Percentiles rank a stretch among this genome's conserved stretches.
These are phyloP conservation scores for Infundibulicybe gibba DNA, from an alignment of 768 basidiomycete species.

Conservation along the genomic window DNA sequence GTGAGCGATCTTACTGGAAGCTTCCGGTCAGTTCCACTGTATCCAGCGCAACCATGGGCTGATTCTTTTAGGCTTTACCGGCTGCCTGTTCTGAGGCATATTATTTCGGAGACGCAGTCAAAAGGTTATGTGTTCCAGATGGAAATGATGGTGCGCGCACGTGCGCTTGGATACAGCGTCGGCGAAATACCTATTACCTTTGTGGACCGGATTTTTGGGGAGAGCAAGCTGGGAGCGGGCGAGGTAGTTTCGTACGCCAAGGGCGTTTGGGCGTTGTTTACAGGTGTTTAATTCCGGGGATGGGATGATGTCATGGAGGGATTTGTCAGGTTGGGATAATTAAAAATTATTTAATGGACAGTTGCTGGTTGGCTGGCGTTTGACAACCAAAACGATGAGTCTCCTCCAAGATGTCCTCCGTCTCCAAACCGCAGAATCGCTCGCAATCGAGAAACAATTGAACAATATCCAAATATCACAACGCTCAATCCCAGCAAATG, in stretches of 20 bases:
- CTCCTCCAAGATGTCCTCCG: slow-evolving; percentile 69
- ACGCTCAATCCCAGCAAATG: slow-evolving; percentile 13
- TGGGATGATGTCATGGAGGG: slow-evolving; percentile 14
- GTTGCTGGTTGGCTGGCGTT: background rate
- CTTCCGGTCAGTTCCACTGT: slow-evolving; percentile 58
- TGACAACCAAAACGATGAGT: slow-evolving; percentile 39
- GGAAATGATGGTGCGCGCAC: slow-evolving; percentile 96
- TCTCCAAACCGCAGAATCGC: slow-evolving; percentile 39
- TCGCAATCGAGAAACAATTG: slow-evolving; percentile 27
- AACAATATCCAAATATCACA: slow-evolving; percentile 21
- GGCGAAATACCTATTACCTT: slow-evolving; percentile 95
- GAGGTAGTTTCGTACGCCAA: slow-evolving; percentile 86
- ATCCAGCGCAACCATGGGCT: background rate
- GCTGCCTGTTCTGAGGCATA: slow-evolving; percentile 68
- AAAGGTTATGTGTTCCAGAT: slow-evolving; percentile 97
- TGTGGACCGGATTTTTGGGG: slow-evolving; percentile 90
- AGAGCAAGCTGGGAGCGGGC: slow-evolving; percentile 86
- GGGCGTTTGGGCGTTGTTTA: slow-evolving; percentile 81
- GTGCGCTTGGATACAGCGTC: slow-evolving; percentile 77
- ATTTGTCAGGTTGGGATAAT: slow-evolving; percentile 24
- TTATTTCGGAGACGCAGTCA: slow-evolving; percentile 81
- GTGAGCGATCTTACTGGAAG: slow-evolving; percentile 90
- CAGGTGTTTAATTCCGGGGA: slow-evolving; percentile 47
- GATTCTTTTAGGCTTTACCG: slow-evolving; percentile 62
- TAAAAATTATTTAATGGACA: slow-evolving; percentile 1